Evolutionary conservation across 768 basidiomycete species (phyloP), one percentile per base, ranked within the genome.

Genomic region (Tulasnella sp.): DNA sequence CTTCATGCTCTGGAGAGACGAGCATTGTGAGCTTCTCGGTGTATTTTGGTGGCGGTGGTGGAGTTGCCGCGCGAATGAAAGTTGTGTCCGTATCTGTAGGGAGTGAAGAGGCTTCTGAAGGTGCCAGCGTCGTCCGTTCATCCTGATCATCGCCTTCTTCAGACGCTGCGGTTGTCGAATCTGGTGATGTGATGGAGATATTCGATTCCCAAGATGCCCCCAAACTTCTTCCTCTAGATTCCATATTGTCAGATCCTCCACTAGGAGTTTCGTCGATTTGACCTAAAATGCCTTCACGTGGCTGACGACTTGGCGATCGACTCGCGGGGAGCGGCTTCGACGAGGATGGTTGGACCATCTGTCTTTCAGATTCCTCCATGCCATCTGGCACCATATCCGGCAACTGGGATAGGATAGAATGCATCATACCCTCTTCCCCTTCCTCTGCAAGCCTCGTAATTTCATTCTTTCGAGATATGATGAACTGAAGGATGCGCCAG

Each of bases 391-490:
- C 27, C 30, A 64, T 63, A 4, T 48, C 54, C 12, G 64, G 64
- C n/a, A 64, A 50, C 21, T 52, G 48, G 1, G 64, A 61, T 3
- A 90, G 73, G 9, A 88, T 65, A 2, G 86, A 83, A 68, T 90
- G 87, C 38, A 87, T 73, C 86, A 87, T 88, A 24, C 87, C 67
- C 50, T 86, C 87, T 63, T 88, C 87, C 22, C 80, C 84, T 65
- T 83, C 84, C 53, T 78, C 73, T 55, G 82, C 76, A 19, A 94
- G 71, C 25, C 71, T 67, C 54, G 76, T 64, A 19, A 87, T 79
- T 57, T 88, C 81, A 12, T 78, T 73, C 68, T 87, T 90, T 59
- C 88, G 80, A 4, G 78, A 73, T 9, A 94, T 70, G 44, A 89
- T 76, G 43, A 92, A 74, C 92, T 94, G 66, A 1, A 61, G 54